phyloP scores from a whole-genome alignment of 768 basidiomycete genomes.

The Crepidotus variabilis region DNA sequence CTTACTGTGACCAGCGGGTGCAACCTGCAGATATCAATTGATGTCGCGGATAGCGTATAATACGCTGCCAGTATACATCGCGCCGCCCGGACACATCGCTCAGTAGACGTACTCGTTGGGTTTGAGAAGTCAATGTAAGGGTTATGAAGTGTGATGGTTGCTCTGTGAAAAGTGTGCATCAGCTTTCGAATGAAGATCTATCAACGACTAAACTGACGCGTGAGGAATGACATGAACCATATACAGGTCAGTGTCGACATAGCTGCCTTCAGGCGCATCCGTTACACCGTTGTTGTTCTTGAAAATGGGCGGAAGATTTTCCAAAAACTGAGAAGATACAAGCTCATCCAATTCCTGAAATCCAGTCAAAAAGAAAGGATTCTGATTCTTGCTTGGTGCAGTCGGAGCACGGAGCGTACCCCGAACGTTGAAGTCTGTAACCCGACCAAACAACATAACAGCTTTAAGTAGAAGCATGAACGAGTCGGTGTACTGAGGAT shows the following conservation, averaged over 20 bases:
- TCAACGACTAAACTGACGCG: constrained; percentile 51
- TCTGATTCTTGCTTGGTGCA: constrained; percentile 66
- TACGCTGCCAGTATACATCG: constrained; percentile 71
- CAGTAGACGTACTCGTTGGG: constrained; percentile 59
- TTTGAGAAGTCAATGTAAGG: constrained; percentile 76
- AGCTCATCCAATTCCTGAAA: constrained; percentile 71
- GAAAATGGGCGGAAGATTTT: constrained; percentile 64
- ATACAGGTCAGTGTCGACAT: constrained; percentile 78
- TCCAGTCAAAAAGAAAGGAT: constrained; percentile 63
- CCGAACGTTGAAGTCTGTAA: constrained; percentile 83
- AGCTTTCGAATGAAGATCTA: constrained; percentile 10
- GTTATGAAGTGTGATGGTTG: constrained; percentile 84
- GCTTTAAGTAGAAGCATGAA: constrained; percentile 80
- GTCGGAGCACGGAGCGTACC: constrained; percentile 65
- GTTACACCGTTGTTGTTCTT: constrained; percentile 61
- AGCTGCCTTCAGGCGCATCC: constrained; percentile 53
- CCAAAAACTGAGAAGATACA: constrained; percentile 62
- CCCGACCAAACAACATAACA: constrained; percentile 79
- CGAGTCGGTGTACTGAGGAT: constrained; percentile 76
- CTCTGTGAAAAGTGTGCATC: constrained; percentile 38
- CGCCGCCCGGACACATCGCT: constrained; percentile 73
- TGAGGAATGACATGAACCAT: constrained; percentile 86
- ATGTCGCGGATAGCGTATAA: constrained; percentile 77
- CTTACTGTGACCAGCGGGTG: constrained; percentile 82
- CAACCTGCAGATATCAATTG: constrained; percentile 72